These are phyloP conservation scores for Leersia perrieri DNA, from an alignment of 176 grass and related monocot genomes.

Conservation along the genomic window DNA sequence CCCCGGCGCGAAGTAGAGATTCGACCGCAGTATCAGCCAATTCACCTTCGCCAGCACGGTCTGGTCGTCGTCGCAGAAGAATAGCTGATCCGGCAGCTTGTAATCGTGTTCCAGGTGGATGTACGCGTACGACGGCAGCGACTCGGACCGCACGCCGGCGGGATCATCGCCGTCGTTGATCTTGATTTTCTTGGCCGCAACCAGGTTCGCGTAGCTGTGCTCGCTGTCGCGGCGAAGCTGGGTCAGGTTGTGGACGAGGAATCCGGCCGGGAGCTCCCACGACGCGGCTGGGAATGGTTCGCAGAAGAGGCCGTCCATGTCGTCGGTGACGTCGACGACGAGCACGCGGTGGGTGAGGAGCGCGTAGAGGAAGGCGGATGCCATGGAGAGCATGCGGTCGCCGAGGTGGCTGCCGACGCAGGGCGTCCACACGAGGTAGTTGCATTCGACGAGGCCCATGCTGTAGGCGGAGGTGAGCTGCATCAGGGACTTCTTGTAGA, in stretches of 20 bases:
- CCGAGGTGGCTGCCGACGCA: slow-evolving; percentile 31
- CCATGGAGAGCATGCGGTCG: slow-evolving; percentile 58
- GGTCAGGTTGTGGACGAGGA: slow-evolving; percentile 40
- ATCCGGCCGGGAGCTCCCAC: slow-evolving; percentile 46
- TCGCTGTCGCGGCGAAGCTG: slow-evolving; percentile 39
- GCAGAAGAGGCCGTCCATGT: slow-evolving; percentile 62
- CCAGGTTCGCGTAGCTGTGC: slow-evolving; percentile 46
- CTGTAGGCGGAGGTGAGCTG: slow-evolving; percentile 41
- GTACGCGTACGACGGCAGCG: slow-evolving; percentile 52
- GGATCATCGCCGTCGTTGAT: slow-evolving; percentile 9
- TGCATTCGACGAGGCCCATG: slow-evolving; percentile 53
- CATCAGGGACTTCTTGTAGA: slow-evolving; percentile 50
- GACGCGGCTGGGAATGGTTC: slow-evolving; percentile 57
- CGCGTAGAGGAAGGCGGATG: slow-evolving; percentile 67
- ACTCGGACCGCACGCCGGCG: neutral
- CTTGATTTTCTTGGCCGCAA: slow-evolving; percentile 20
- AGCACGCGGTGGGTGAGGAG: slow-evolving; percentile 59
- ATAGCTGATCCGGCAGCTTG: slow-evolving; percentile 40
- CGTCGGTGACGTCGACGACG: slow-evolving; percentile 36
- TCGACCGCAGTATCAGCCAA: slow-evolving; percentile 65
- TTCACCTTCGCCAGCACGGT: slow-evolving; percentile 45
- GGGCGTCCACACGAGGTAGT: slow-evolving; percentile 60
- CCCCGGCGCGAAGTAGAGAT: slow-evolving; percentile 63
- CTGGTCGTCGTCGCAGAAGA: slow-evolving; percentile 75
- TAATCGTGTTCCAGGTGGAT: slow-evolving; percentile 61